Evolutionary conservation across 2,329 filamentous ascomycete species (phyloP), one percentile per base, ranked within the genome.

Genomic region (Aspergillus sp.): DNA sequence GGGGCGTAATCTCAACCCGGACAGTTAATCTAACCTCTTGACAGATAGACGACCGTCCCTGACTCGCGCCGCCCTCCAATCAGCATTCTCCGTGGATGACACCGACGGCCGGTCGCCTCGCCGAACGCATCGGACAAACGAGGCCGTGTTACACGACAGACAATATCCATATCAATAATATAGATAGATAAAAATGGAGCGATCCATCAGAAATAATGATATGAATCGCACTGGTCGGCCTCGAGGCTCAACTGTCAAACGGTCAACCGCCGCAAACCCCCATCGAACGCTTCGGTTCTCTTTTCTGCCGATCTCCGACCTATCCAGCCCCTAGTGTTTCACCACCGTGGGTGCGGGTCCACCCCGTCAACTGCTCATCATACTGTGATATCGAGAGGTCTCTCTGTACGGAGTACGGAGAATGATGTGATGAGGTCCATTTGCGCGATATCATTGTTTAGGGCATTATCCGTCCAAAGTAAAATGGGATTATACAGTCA

Each of bases 321-420:
- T 49, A 52, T 59, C 59, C 54, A 57, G 34, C 45, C 16, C 46
- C 58, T 55, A 56, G 55, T 57, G 62, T 64, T 64, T 64, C 62
- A 62, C 45, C 52, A 48, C 60, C 34, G 41, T 49, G 57, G 49
- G 53, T 45, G 40, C 32, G 45, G 56, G 45, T 52, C 62, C 59
- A 32, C 36, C 45, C 16, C 14, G n/a, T 47, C 17, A 47, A 47
- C 31, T 40, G 25, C 34, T 48, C 46, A 48, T 47, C 19, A 38
- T 5, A 38, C 14, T 38, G 34, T n/a, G 7, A 38, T 38, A 38
- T 16, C 7, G 34, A n/a, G 14, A 13, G 29, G 13, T 32, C 29
- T 32, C 29, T 32, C 29, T 13, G 29, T 32, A 32, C 29, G 29
- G 29, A 32, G 29, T 32, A 32, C 13, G 7, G 16, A 11, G 16